Base-by-base conservation (phyloP, 257 asterid species). In the Nyctanthes arbortristis region DNA sequence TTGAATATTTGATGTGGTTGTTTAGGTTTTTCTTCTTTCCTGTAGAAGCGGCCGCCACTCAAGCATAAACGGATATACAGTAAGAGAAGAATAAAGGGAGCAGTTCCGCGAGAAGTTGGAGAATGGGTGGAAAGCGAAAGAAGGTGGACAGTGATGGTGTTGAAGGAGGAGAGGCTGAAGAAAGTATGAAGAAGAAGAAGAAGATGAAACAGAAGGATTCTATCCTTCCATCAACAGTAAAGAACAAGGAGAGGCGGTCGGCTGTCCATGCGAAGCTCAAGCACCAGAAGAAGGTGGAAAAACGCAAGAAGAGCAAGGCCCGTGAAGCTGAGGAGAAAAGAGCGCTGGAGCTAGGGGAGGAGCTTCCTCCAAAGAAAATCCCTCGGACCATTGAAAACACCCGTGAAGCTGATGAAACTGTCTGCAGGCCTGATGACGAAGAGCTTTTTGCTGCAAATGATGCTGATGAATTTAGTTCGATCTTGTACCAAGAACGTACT, bases 371-470 rank as follows among this genome's bases (percentile, higher is more conserved):
- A 0, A 87, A 63, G 78, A 78, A 70, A 70, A 77, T 73, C 43
- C 97, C 97, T 29, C 96, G 89, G 16, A 93, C 99, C 1, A 91
- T 91, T 40, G 99, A 93, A 69, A 93, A 93, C 79, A 91, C 99
- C 9, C 87, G 99, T 71, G 99, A 93, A 64, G 20, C 49, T 11
- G 99, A 93, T 63, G 96, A 91, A 78, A 93, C 99, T 27, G 77
- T 91, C 0, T 89, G 97, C 82, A 83, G 69, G 75, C 96, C 99
- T 4, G 99, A 93, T 35, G 97, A 93, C 22, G 99, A 91, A 12
- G 99, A 93, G 87, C 83, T 93, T 28, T 91, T 83, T 81, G 96
- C 86, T 59, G 92, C 87, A 30, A 93, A 89, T 69, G 93, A 87
- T 77, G 96, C 89, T 10, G 99, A 93, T 82, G 99, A 93, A 47